Evolutionary conservation across 441 rosid genomes (phyloP).

Genomic region (Theobroma grandiflorum): DNA sequence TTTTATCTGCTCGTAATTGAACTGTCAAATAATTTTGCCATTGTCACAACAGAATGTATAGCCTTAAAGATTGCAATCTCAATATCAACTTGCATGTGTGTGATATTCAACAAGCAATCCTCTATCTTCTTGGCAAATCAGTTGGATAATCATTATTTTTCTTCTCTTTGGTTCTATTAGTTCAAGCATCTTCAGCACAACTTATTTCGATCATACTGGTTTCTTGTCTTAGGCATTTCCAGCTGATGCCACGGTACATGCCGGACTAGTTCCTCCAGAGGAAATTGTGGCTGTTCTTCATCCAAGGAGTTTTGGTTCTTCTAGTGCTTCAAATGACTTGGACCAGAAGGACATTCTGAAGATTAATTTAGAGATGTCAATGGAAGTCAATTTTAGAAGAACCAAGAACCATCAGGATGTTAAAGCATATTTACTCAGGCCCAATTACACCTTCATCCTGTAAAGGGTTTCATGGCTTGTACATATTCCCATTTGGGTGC

Average conservation of each 20-base stretch:
- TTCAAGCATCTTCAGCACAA: neutral
- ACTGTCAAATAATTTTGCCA: neutral
- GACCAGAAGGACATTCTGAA: constrained; percentile 65
- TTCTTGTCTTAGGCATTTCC: constrained; percentile 56
- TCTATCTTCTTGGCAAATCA: neutral
- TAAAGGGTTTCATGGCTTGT: constrained; percentile 58
- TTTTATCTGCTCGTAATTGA: neutral
- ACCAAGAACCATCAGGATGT: constrained; percentile 29
- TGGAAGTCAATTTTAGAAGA: constrained; percentile 48
- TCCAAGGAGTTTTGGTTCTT: constrained; percentile 52
- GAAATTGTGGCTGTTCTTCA: constrained; percentile 75
- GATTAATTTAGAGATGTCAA: constrained; percentile 49
- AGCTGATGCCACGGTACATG: constrained; percentile 37
- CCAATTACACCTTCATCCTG: constrained; percentile 42
- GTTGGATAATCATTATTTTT: neutral
- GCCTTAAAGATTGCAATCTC: neutral
- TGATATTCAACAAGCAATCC: neutral
- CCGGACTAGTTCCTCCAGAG: constrained; percentile 53
- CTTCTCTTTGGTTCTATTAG: neutral
- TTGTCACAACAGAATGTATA: neutral
- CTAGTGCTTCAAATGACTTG: constrained; percentile 46
- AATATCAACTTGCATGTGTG: neutral
- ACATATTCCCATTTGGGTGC: constrained; percentile 52
- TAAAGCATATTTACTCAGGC: constrained; percentile 33
- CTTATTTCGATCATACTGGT: too few relatives aligned